Conservation (phyloP, 495 filamentous ascomycete species). For the Clohesyomyces aquaticus region DNA sequence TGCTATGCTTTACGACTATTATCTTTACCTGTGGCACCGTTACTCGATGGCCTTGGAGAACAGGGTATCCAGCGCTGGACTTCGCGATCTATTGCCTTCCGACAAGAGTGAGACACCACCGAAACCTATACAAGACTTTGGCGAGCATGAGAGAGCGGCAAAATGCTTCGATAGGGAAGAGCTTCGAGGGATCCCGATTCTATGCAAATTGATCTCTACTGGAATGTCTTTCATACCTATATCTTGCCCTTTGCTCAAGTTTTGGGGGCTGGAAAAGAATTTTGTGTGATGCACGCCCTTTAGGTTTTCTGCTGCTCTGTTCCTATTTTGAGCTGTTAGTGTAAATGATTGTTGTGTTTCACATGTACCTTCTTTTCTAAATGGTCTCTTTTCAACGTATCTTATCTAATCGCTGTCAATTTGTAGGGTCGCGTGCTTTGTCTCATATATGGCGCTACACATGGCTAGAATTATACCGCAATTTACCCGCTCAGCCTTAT, state of each 20-base stretch:
- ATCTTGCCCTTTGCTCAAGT: not conserved
- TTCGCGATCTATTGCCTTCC: slow-evolving; percentile 8
- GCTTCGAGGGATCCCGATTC: not conserved
- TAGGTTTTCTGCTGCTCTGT: not conserved
- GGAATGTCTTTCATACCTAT: not conserved
- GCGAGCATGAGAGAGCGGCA: not conserved
- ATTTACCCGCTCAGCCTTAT: too few relatives aligned
- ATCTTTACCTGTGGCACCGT: slow-evolving; percentile 6
- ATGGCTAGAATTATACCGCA: too few relatives aligned
- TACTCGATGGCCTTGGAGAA: not conserved
- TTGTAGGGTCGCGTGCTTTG: too few relatives aligned
- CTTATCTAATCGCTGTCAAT: too few relatives aligned
- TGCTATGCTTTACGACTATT: slow-evolving; percentile 1
- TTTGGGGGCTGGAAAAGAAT: not conserved
- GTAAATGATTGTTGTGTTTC: too few relatives aligned
- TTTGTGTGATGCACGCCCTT: not conserved
- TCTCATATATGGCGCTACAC: too few relatives aligned
- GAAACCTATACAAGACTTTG: not conserved
- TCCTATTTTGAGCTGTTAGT: too few relatives aligned
- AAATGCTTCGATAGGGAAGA: not conserved
- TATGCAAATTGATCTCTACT: not conserved
- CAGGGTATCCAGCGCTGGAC: slow-evolving; percentile 2
- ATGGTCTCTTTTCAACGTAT: too few relatives aligned
- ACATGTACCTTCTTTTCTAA: too few relatives aligned
- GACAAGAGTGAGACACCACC: not conserved